These are phyloP conservation scores for Grosmannia serpens DNA, from an alignment of 2,329 filamentous ascomycete species.

Conservation along the genomic window DNA sequence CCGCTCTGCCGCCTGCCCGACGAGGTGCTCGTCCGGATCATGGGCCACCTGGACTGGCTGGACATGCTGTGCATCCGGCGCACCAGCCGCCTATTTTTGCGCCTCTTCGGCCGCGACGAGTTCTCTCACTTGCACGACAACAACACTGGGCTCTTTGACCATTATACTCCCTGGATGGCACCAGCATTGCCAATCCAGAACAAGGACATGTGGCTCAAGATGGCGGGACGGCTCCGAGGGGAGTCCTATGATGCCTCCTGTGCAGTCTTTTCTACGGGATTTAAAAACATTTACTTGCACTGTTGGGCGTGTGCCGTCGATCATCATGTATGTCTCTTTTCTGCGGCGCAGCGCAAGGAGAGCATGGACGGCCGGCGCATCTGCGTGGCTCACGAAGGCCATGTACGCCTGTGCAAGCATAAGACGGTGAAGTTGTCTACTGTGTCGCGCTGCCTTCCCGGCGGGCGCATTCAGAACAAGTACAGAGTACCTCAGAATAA, in stretches of 20 bases:
- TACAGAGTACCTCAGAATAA: not conserved
- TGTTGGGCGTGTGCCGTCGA: not conserved
- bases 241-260: not conserved
- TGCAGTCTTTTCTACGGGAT: not conserved
- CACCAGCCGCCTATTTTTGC: conserved; percentile 1
- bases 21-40: conserved; percentile 1
- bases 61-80: not conserved
- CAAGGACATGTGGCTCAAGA: not conserved
- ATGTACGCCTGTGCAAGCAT: conserved; percentile 1
- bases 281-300: not conserved
- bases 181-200: not conserved
- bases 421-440: not conserved
- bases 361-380: not conserved
- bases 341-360: not conserved
- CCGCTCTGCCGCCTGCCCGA: conserved; percentile 4
- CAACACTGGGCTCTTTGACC: not conserved
- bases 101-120: not conserved
- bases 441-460: not conserved
- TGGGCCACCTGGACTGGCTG: not conserved
- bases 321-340: not conserved
- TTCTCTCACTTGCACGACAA: not conserved
- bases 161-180: not conserved
- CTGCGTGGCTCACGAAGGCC: not conserved
- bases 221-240: not conserved
- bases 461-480: not conserved